Evolutionary conservation across 805 yeast species (phyloP), one percentile per base, ranked within the genome.

Genomic region (Wickerhamiella domercqiae): DNA sequence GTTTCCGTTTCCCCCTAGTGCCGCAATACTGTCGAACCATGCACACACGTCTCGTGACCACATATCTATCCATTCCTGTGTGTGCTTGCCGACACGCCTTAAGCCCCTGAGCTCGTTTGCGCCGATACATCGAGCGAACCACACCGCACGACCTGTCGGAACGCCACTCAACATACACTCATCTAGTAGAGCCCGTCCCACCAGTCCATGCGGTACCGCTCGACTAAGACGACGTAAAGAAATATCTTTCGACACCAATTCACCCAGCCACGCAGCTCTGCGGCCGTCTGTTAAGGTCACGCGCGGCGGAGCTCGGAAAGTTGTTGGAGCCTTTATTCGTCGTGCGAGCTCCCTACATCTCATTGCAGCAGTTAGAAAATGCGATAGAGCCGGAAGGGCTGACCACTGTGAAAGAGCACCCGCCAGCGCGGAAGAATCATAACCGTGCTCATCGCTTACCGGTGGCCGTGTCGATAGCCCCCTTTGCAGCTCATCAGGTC

Each of bases 121-220:
- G 18, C 86, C 75, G 2, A 86, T 82, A 55, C 95, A 82, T 45
- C 81, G 73, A 3, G 87, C 78, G 42, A 90, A 68, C 98, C 98
- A 87, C 2, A 87, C 56, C 0, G 95, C 94, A 42, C 96, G 63
- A n/a, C 69, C 53, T 2, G 78, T 60, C 0, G 97, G 95, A 0
- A 87, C 75, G 24, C 61, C 60, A 50, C 76, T 75, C 18, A 60
- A 50, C 42, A 78, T 68, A 45, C 93, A 68, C 42, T 76, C 80
- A 44, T 84, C 95, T 3, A 87, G 53, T 15, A 87, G 61, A 1
- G 68, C 66, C 46, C 73, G 71, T 52, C 81, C 79, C 45, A 86
- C 64, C 17, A 86, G 70, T 0, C 96, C 96, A 54, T 87, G 95
- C 0, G 98, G 97, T 5, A 87, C 70, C 15, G 84, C 80, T 38